Evolutionary conservation across 2,329 filamentous ascomycete species (phyloP), one percentile per base, ranked within the genome.

Genomic region (Emergomyces orientalis): DNA sequence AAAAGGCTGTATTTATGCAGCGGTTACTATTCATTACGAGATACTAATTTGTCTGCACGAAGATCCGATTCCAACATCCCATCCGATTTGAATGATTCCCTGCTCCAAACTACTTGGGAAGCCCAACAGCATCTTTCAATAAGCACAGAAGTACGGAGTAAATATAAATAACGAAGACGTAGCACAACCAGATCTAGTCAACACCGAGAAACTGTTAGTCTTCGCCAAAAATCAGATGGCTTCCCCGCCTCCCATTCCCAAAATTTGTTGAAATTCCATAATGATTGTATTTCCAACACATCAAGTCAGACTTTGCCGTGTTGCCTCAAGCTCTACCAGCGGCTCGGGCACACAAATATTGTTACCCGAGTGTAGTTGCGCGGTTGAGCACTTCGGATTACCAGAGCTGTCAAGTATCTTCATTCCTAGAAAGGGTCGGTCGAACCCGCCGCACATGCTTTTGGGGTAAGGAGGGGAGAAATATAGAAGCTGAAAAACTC

Each of bases 301-400:
- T 55, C 37, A 27, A 64, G 70, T 77, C 75, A 77, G 76, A 77
- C 72, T 76, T 75, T 77, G 75, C 76, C 76, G 73, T 71, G 62
- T 71, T 65, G 59, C 75, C 74, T 73, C 76, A 78, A 69, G 71
- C 76, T 73, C 75, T 67, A 76, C 75, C 76, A 77, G 75, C 76
- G 60, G 65, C 63, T 55, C 39, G 51, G 39, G 63, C 6, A 11
- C 43, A 47, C 43, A 47, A 11, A 27, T 11, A 14, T 7, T 57
- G 43, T 61, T 63, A 61, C 61, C 65, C 61, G 64, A 65, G 63
- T 65, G 67, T 66, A 68, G 62, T 39, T 56, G 62, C 67, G 75
- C 76, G 75, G 76, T 74, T 78, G 74, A 75, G 75, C 70, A 67
- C 66, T 69, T 78, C 73, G 73, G 75, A 73, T 78, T 78, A 78